Conservation (phyloP, 495 filamentous ascomycete species). For the Penicillium salamii region DNA sequence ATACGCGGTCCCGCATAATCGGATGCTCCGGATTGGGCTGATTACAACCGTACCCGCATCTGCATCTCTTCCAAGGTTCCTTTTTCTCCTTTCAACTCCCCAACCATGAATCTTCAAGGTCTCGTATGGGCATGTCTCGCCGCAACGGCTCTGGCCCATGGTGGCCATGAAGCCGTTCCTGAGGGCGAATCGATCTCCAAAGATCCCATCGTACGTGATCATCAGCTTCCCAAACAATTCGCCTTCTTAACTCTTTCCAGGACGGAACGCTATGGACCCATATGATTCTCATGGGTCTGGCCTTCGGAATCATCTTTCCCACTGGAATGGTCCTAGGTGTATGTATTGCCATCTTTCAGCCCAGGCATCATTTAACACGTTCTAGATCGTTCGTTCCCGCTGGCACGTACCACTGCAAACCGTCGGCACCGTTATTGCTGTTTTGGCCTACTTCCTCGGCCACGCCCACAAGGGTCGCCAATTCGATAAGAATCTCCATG, state of each 20-base stretch:
- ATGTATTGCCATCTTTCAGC: conserved; percentile 29
- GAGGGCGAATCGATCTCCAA: conserved; percentile 72
- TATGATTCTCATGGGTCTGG: conserved; percentile 81
- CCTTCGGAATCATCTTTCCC: conserved; percentile 91
- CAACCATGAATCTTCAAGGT: conserved; percentile 17
- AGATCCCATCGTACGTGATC: conserved; percentile 75
- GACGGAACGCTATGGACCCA: conserved; percentile 89
- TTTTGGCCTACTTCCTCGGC: conserved; percentile 85
- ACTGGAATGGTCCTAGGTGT: conserved; percentile 94
- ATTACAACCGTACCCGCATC: conserved; percentile 7
- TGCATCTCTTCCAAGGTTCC: too few species aligned
- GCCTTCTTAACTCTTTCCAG: conserved; percentile 32
- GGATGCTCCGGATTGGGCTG: conserved; percentile 25
- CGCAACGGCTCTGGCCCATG: conserved; percentile 55
- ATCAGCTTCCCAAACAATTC: neutral
- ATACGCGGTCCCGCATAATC: conserved; percentile 11
- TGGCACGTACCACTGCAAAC: conserved; percentile 94
- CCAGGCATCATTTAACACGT: neutral
- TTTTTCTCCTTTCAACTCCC: conserved; percentile 9
- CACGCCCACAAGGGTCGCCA: conserved; percentile 86
- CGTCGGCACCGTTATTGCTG: conserved; percentile 67
- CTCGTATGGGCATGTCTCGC: conserved; percentile 26
- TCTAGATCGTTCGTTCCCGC: conserved; percentile 78
- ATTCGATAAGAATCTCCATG: conserved; percentile 81
- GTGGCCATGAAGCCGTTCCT: conserved; percentile 71